phyloP scores from a whole-genome alignment of 116 monocot genomes.

The Posidonia oceanica region DNA sequence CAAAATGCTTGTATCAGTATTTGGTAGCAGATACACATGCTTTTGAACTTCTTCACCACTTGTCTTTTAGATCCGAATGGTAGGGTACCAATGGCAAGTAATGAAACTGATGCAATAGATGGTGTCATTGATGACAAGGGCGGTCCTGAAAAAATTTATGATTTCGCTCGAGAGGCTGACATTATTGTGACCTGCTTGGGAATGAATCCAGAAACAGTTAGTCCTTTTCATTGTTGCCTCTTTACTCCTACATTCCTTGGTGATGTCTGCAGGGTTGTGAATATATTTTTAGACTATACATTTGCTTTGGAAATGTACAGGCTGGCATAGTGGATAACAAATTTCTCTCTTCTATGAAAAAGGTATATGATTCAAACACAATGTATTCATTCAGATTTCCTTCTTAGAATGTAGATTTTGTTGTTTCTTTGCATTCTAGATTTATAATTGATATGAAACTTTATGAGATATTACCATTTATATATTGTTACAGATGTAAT shows the following conservation, averaged over 20 bases:
- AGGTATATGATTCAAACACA: slow-evolving; percentile 26
- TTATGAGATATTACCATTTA: too few species aligned
- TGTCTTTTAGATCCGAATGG: slow-evolving; percentile 4
- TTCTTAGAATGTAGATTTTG: too few species aligned
- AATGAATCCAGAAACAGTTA: slow-evolving; percentile 56
- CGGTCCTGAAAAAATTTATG: slow-evolving; percentile 49
- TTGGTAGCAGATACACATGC: neutral
- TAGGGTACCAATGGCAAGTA: slow-evolving; percentile 6
- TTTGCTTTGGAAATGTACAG: slow-evolving; percentile 25
- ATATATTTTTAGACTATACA: too few species aligned
- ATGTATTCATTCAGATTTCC: too few species aligned
- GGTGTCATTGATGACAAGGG: slow-evolving; percentile 65
- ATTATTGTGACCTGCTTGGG: slow-evolving; percentile 74
- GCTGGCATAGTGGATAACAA: slow-evolving; percentile 57
- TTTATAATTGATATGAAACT: too few species aligned
- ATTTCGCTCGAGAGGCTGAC: slow-evolving; percentile 87
- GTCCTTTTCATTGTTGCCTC: slow-evolving; percentile 7
- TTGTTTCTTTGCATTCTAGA: too few species aligned
- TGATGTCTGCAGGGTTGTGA: too few species aligned
- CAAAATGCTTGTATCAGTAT: neutral
- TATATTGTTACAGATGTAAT: too few species aligned
- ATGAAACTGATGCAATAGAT: slow-evolving; percentile 23
- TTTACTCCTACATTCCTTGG: neutral
- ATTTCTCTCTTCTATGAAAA: slow-evolving; percentile 76
- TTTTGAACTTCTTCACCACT: neutral